Percentiles rank a stretch among this genome's conserved stretches.
phyloP scores from a whole-genome alignment of 768 basidiomycete genomes.

The Auriculariales sp. region DNA sequence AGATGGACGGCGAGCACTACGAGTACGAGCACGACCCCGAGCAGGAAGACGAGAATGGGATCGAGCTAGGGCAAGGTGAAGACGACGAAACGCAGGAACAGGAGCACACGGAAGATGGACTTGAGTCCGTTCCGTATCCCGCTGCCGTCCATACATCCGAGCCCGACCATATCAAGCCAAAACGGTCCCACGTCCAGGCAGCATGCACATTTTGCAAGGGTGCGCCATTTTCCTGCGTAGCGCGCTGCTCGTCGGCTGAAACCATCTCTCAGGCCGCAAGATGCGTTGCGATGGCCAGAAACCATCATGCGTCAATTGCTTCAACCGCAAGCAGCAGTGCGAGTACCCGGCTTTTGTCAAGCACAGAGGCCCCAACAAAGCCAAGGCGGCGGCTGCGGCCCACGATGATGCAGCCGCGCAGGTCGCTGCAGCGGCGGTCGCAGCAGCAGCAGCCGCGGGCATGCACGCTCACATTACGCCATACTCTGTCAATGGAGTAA shows the following conservation, averaged over 20 bases:
- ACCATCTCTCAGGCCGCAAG: background rate
- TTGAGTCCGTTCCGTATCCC: no score
- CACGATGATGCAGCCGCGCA: background rate
- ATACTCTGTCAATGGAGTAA: no score
- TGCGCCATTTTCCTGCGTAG: background rate
- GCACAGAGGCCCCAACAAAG: background rate
- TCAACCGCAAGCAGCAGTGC: background rate
- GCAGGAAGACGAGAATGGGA: no score
- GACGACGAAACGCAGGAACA: no score
- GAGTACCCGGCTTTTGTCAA: background rate
- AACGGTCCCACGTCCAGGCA: background rate
- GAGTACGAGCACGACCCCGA: background rate
- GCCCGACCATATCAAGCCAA: background rate
- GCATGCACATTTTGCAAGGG: background rate
- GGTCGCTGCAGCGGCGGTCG: background rate
- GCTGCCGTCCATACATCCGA: background rate
- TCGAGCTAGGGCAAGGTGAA: no score
- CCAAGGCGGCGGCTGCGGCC: background rate
- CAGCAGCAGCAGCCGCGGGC: background rate
- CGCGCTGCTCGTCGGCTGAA: background rate
- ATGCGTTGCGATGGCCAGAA: constrained; percentile 1
- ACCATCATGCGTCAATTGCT: background rate
- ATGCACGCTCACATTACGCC: no score
- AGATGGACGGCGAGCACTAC: background rate
- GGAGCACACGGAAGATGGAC: no score